Conservation (phyloP, 192 early-diverging fungal species). For the Oehlia diaphana region DNA sequence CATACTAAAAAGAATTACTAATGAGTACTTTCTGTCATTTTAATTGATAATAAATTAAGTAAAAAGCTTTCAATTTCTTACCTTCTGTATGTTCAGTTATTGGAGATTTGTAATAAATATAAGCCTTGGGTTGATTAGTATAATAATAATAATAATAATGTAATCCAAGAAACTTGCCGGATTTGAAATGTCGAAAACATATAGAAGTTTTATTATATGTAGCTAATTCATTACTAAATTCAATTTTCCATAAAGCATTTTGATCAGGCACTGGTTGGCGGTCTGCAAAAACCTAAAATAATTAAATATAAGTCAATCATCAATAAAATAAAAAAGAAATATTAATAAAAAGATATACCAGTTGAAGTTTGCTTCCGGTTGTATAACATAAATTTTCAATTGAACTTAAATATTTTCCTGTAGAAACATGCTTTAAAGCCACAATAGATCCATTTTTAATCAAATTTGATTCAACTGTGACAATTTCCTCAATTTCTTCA, state of each 20-base stretch:
- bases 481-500: too few species aligned
- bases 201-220: not conserved
- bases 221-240: not conserved
- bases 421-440: not conserved
- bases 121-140: too few species aligned
- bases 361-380: not conserved
- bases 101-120: too few species aligned
- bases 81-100: too few species aligned
- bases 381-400: not conserved
- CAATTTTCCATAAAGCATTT: not conserved
- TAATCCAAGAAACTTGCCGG: not conserved
- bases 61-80: not conserved
- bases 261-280: not conserved
- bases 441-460: too few species aligned
- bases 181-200: not conserved
- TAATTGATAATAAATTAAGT: not conserved
- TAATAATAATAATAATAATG: too few species aligned
- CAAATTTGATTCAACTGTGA: too few species aligned
- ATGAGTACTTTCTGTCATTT: too few species aligned
- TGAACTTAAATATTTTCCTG: not conserved
- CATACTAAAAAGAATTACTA: too few species aligned
- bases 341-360: not conserved
- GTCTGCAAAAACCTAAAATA: too few species aligned
- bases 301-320: too few species aligned
- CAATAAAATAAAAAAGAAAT: too few species aligned